Evolutionary conservation across 106 monocot species (phyloP), one percentile per base, ranked within the genome.

Genomic region (Vanilla planifolia): DNA sequence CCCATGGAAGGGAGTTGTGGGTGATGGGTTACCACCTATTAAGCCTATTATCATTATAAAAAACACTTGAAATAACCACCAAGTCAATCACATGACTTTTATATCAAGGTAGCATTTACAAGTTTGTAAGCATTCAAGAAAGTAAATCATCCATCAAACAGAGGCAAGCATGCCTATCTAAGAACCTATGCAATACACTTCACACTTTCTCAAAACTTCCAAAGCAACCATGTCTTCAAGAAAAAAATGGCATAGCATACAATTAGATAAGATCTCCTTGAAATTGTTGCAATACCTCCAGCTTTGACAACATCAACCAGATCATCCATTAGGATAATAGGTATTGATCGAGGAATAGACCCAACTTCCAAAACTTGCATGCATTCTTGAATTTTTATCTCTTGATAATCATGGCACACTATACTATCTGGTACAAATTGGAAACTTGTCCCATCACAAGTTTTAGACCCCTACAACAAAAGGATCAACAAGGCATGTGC

Each of bases 251-350:
- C 30, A 55, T 55, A 51, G 27, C 27, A 26, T 51, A 51, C 15
- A 8, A n/a, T 30, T 33, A 15, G 8, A 33, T n/a, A 55, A 32
- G 33, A 33, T 25, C n/a, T 6, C 15, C n/a, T 8, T 45, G 5
- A 33, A 55, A 55, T 33, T 33, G 1, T 20, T 60, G 14, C 53
- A 37, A 22, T 84, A 92, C 98, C 98, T 79, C 98, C 98, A 71
- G 98, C 98, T 82, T 98, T 98, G 50, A 92, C 92, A 59, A 75
- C 50, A 58, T 98, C 98, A 73, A 98, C 98, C 67, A 98, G 88
- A 53, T 98, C 98, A 70, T 98, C 91, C 85, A 85, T 82, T 65
- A 98, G 65, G 70, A 98, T 72, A 63, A 85, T 68, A 61, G 85
- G 92, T 68, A 98, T 85, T 39, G 98, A 91, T 44, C 98, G 98